A percentile compares a stretch with the other conserved stretches of the same genome.
Conservation (phyloP, 139 green algal species). For the Closterium sp. region DNA sequence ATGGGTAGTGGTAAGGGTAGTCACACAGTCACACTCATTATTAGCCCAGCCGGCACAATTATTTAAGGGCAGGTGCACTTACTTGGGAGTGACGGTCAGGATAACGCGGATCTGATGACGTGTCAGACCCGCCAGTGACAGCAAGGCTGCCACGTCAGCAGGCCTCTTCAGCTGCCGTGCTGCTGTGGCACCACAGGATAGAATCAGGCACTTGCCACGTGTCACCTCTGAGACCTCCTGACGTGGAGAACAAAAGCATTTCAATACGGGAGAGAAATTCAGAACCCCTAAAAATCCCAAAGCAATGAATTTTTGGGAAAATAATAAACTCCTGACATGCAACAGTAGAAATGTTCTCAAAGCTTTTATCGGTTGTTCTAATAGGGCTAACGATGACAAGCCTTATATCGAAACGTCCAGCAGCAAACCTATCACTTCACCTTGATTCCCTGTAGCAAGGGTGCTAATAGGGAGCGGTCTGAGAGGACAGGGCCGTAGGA, state of each 20-base stretch:
- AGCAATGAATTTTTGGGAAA: no score
- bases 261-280: background rate
- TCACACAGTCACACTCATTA: background rate
- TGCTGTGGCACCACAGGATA: background rate
- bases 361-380: no score
- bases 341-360: background rate
- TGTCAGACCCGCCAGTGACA: background rate
- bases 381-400: no score
- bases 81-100: background rate
- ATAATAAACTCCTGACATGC: no score
- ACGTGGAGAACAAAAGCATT: background rate
- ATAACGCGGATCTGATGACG: background rate
- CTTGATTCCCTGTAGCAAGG: background rate
- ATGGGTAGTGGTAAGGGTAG: no score
- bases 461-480: background rate
- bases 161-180: background rate
- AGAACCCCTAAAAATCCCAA: no score
- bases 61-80: background rate
- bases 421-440: background rate
- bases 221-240: background rate
- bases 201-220: background rate
- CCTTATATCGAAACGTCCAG: no score
- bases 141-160: background rate
- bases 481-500: background rate
- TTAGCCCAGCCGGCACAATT: background rate